A percentile compares a stretch with the other conserved stretches of the same genome.
These are phyloP conservation scores for Pythium brachiatum DNA, from an alignment of 352 stramenopile genomes.

Conservation along the genomic window DNA sequence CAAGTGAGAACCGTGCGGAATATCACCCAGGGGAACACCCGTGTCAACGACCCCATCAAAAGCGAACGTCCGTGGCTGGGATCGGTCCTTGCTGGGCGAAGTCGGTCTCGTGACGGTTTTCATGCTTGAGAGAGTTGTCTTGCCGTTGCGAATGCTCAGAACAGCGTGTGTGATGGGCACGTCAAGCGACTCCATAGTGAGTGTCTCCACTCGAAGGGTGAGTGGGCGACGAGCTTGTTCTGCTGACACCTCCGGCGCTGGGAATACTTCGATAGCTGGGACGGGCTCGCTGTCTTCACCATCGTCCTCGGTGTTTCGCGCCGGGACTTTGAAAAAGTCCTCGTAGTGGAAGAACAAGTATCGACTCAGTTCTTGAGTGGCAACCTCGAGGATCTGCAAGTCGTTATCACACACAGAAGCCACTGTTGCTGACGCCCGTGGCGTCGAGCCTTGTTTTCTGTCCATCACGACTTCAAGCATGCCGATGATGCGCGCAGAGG, in stretches of 20 bases:
- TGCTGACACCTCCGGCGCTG: conserved; percentile 7
- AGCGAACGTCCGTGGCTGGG: conserved; percentile 5
- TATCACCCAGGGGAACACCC: conserved; percentile 48
- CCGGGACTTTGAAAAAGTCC: conserved; percentile 51
- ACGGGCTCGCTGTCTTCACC: neutral
- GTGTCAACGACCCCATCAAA: conserved; percentile 20
- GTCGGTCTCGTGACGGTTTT: conserved; percentile 17
- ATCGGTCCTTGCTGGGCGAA: conserved; percentile 26
- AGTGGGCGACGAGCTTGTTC: conserved; percentile 4
- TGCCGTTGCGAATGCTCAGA: conserved; percentile 33
- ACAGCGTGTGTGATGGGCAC: conserved; percentile 14
- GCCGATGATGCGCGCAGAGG: conserved; percentile 42
- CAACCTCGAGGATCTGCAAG: conserved; percentile 61
- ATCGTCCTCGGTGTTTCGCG: conserved; percentile 4
- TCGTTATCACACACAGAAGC: conserved; percentile 42
- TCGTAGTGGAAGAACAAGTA: conserved; percentile 80
- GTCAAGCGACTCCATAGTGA: conserved; percentile 4
- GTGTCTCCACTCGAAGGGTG: conserved; percentile 8
- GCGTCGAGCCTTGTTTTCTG: conserved; percentile 8
- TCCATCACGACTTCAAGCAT: conserved; percentile 64
- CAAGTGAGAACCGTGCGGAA: conserved; percentile 76
- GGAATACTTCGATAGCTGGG: conserved; percentile 18
- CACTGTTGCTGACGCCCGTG: neutral
- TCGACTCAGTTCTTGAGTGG: conserved; percentile 56
- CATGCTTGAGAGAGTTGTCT: conserved; percentile 22